A percentile compares a stretch with the other conserved stretches of the same genome.
Evolutionary conservation across 495 filamentous ascomycete species (phyloP).

Genomic region (Penicillium turbatum): DNA sequence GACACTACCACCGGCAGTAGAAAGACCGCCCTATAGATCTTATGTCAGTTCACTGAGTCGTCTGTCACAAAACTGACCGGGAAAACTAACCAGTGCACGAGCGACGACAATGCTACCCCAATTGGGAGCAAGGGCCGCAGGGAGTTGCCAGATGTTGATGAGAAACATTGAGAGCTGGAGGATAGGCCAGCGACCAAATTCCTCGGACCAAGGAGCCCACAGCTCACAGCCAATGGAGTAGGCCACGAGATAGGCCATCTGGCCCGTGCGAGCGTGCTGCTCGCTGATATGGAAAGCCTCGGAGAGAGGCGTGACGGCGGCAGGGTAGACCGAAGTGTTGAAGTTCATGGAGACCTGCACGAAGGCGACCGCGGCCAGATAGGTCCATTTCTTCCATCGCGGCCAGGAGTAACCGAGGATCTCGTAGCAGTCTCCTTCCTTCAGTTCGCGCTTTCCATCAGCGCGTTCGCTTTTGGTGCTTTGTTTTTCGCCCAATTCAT

Average conservation of each 20-base stretch:
- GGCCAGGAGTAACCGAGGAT: conserved; percentile 62
- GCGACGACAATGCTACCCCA: conserved; percentile 60
- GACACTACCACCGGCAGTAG: conserved; percentile 71
- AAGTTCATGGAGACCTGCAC: conserved; percentile 83
- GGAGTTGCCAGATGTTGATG: conserved; percentile 71
- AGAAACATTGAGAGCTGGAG: conserved; percentile 64
- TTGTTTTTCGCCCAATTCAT: background rate
- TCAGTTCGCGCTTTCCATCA: conserved; percentile 55
- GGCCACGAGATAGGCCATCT: conserved; percentile 64
- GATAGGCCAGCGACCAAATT: conserved; percentile 67
- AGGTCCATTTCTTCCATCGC: conserved; percentile 67
- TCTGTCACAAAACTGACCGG: background rate
- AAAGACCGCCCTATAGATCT: conserved; percentile 31
- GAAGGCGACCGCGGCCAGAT: conserved; percentile 63
- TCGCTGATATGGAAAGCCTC: conserved; percentile 57
- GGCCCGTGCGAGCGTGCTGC: conserved; percentile 59
- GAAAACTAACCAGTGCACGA: conserved; percentile 49
- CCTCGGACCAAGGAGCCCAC: conserved; percentile 78
- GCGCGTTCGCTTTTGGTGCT: conserved; percentile 9
- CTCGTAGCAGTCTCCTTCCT: conserved; percentile 58
- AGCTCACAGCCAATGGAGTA: conserved; percentile 78
- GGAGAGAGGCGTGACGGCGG: conserved; percentile 51
- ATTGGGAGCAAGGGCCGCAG: conserved; percentile 63
- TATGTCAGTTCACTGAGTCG: conserved; percentile 3
- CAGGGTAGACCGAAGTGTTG: conserved; percentile 37